These are phyloP conservation scores for Neofusicoccum sp. DNA, from an alignment of 2,329 filamentous ascomycete genomes.

Conservation along the genomic window DNA sequence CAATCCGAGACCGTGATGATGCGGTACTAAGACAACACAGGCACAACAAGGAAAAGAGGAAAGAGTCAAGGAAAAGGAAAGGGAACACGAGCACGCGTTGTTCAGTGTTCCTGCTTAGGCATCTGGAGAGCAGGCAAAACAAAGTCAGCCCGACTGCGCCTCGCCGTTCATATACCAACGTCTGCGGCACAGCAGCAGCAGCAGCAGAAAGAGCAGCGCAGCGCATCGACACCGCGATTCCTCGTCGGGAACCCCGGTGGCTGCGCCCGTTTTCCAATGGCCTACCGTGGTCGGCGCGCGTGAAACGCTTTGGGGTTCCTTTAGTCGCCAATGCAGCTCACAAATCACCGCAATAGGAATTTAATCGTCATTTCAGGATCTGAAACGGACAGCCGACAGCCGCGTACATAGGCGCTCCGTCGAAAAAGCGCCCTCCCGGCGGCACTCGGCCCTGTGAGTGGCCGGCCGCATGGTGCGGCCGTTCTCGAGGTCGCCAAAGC, in stretches of 20 bases:
- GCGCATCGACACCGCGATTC: not conserved
- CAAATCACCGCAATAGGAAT: conserved; percentile 26
- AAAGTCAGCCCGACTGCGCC: not conserved
- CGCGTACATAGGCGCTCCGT: conserved; percentile 31
- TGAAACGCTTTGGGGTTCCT: conserved; percentile 41
- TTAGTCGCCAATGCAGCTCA: conserved; percentile 38
- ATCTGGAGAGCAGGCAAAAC: conserved; percentile 11
- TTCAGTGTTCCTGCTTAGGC: not conserved
- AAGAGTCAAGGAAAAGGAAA: conserved; percentile 5
- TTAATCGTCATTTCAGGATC: conserved; percentile 19
- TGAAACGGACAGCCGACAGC: conserved; percentile 34
- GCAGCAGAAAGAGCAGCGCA: not conserved
- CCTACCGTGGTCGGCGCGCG: conserved; percentile 36
- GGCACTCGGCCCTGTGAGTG: conserved; percentile 32
- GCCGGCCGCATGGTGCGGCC: conserved; percentile 22
- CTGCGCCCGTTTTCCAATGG: conserved; percentile 21
- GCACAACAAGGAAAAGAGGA: conserved; percentile 11
- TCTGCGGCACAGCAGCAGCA: conserved; percentile 16
- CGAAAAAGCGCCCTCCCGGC: conserved; percentile 29
- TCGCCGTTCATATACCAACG: conserved; percentile 13
- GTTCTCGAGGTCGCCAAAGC: conserved; percentile 8
- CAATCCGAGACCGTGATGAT: not conserved
- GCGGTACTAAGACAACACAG: not conserved
- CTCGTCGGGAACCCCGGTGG: not conserved
- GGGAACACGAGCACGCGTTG: not conserved